Conservation (phyloP, 139 green algal species). For the Chlamydomonas sp. region DNA sequence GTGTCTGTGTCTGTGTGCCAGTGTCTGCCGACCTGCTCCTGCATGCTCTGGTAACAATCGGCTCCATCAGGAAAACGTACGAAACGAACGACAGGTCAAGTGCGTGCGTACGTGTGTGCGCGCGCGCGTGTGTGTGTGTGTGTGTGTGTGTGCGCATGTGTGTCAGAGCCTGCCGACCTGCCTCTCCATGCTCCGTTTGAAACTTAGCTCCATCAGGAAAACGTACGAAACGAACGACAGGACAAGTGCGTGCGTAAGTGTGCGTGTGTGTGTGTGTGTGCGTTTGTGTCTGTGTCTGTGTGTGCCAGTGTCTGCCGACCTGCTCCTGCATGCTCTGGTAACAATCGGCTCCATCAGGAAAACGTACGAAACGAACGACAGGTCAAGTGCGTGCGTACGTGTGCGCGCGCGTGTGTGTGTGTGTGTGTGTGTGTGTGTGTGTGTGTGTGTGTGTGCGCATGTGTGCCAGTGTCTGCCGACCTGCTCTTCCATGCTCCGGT, state of each 20-base stretch:
- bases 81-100: constrained; percentile 53
- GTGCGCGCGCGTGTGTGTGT: too few relatives aligned
- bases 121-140: too few relatives aligned
- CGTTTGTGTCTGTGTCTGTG: too few relatives aligned
- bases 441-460: too few relatives aligned
- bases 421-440: too few relatives aligned
- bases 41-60: constrained; percentile 82
- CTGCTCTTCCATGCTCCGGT: constrained; percentile 67
- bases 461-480: constrained; percentile 5
- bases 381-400: constrained; percentile 51
- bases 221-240: too few relatives aligned
- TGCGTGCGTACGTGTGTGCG: constrained; percentile 22
- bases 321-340: constrained; percentile 69
- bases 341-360: constrained; percentile 53
- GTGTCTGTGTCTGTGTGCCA: too few relatives aligned
- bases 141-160: too few relatives aligned
- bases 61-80: background rate
- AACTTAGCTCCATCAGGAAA: background rate
- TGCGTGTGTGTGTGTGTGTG: too few relatives aligned
- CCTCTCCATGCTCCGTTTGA: background rate
- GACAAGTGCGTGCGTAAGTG: background rate
- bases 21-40: constrained; percentile 43
- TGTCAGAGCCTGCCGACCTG: too few relatives aligned
- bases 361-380: constrained; percentile 27
- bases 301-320: too few relatives aligned